Conservation (phyloP, 2,329 filamentous ascomycete species). For the Trichophyton rubrum region DNA sequence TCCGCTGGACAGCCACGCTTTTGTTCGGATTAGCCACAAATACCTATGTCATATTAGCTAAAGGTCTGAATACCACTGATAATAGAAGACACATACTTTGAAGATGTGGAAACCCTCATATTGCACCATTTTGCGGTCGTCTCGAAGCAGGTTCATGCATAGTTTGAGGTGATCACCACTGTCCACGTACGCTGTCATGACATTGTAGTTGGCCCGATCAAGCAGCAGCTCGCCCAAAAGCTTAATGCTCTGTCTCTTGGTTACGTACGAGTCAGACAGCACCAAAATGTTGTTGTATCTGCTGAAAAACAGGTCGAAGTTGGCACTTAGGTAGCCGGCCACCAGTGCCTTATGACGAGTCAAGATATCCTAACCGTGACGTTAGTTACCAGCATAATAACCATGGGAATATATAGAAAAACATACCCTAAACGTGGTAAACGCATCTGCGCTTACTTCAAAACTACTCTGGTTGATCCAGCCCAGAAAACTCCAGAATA, state of each 20-base stretch:
- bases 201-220: constrained; percentile 89
- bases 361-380: constrained; percentile 58
- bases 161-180: constrained; percentile 92
- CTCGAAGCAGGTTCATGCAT: constrained; percentile 91
- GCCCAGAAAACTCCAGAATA: constrained; percentile 94
- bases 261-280: constrained; percentile 91
- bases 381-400: neutral
- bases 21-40: constrained; percentile 99
- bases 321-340: constrained; percentile 71
- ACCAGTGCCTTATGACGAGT: constrained; percentile 90
- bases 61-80: neutral
- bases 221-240: constrained; percentile 87
- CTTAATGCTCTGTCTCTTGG: constrained; percentile 96
- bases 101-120: constrained; percentile 99
- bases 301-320: constrained; percentile 87
- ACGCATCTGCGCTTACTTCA: constrained; percentile 92
- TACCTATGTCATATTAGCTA: constrained; percentile 41
- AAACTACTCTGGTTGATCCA: constrained; percentile 97
- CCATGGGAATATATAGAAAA: neutral
- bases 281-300: constrained; percentile 80
- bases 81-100: constrained; percentile 45
- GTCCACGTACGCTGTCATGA: constrained; percentile 97
- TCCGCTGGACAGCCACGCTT: constrained; percentile 87
- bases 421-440: constrained; percentile 84
- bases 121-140: constrained; percentile 97